Base-by-base conservation (phyloP, 345 rosid genomes). In the Melaleuca quinquenervia region DNA sequence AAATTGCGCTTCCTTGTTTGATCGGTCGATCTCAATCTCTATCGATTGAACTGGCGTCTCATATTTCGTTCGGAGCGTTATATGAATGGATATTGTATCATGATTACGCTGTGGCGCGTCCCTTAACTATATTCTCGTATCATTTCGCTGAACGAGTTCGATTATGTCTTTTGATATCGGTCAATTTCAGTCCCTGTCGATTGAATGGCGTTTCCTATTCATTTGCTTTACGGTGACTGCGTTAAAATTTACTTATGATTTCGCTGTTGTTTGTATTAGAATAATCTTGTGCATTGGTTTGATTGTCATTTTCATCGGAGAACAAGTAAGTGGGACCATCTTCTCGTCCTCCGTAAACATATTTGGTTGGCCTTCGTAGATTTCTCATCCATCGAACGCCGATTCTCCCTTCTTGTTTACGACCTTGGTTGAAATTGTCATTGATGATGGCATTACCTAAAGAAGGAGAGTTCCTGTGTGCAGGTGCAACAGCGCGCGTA, bases 401-500 rank as follows among this genome's bases (percentile, higher is more conserved):
- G 44, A 82, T 50, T 15, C 51, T 50, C 29, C 32, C 24, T 14
- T 82, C 21, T 22, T 24, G 44, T 60, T 54, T 48, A 60, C 52
- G 52, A 60, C 26, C 51, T 44, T 20, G 48, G 54, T 55, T 84
- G 27, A 36, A 44, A n/a, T 58, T 58, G 60, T 36, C 78, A 84
- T 48, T 22, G 70, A 84, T 48, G 6, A 9, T 84, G 75, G 27
- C 27, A 62, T 55, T 45, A 44, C 50, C 27, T 60, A 51, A 44
- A 26, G 36, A 27, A 41, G 36, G 21, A 20, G 29, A 62, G 80
- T 70, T 70, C 26, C 48, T 70, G 26, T 70, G 80, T 70, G 80
- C 54, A 56, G 86, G 80, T 84, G 85, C 93, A 90, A 88, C 91
- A 88, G 29, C 90, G 84, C 88, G 91, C 89, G 36, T 91, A 86